Percentiles rank a stretch among this genome's conserved stretches.
Conservation (phyloP, 768 basidiomycete genomes). For the Russula emetica region DNA sequence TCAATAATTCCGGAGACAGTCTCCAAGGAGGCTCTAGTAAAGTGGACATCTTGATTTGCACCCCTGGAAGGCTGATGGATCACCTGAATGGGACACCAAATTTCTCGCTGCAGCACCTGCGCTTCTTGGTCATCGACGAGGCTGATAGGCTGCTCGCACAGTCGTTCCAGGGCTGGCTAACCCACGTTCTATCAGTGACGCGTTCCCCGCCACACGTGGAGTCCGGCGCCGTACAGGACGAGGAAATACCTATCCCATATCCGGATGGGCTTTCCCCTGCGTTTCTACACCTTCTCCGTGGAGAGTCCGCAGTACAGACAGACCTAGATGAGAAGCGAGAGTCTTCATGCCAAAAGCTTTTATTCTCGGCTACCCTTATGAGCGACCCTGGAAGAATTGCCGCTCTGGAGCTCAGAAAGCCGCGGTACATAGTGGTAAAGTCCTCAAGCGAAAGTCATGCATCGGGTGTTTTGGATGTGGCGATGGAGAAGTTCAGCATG, state of each 20-base stretch:
- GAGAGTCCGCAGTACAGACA: conserved; percentile 40
- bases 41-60: conserved; percentile 91
- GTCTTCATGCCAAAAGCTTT: conserved; percentile 83
- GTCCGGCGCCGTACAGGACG: background rate
- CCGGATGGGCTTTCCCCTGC: conserved; percentile 63
- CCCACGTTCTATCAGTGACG: conserved; percentile 74
- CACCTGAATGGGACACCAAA: conserved; percentile 85
- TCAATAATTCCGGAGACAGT: conserved; percentile 36
- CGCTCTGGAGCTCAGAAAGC: conserved; percentile 68
- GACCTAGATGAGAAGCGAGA: conserved; percentile 55
- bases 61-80: conserved; percentile 92
- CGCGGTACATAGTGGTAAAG: conserved; percentile 87
- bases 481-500: conserved; percentile 76
- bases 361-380: conserved; percentile 95
- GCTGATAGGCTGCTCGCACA: conserved; percentile 94
- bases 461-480: conserved; percentile 46
- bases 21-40: conserved; percentile 83
- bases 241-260: conserved; percentile 26
- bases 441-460: conserved; percentile 34
- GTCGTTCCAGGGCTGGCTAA: conserved; percentile 95
- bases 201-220: conserved; percentile 34
- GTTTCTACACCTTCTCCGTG: conserved; percentile 43
- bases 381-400: conserved; percentile 91
- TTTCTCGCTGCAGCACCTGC: conserved; percentile 89
- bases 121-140: conserved; percentile 97